A percentile compares a stretch with the other conserved stretches of the same genome.
Evolutionary conservation across 352 stramenopile genomes (phyloP).

Genomic region (Pythium graminicola): DNA sequence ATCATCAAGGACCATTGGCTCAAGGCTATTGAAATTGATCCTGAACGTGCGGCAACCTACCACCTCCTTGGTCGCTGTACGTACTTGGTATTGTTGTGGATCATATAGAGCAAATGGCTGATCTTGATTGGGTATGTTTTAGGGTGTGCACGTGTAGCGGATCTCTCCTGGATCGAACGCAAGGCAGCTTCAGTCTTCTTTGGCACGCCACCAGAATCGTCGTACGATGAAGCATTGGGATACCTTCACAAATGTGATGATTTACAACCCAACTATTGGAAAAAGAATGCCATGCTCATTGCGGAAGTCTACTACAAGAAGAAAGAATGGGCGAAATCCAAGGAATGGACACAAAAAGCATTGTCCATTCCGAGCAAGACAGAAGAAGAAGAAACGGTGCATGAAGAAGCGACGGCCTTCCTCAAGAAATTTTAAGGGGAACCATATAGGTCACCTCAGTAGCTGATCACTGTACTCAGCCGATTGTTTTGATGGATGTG

Average conservation of each 20-base stretch:
- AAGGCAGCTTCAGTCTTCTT: constrained; percentile 56
- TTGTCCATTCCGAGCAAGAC: constrained; percentile 47
- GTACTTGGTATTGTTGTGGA: too few species aligned
- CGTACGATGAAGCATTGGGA: constrained; percentile 56
- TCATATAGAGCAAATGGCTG: too few species aligned
- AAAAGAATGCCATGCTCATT: constrained; percentile 67
- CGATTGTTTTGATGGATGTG: too few species aligned
- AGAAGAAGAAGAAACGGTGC: constrained; percentile 49
- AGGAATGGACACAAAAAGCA: constrained; percentile 48
- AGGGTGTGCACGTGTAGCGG: constrained; percentile 68
- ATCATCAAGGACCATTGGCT: constrained; percentile 61
- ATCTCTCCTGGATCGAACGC: constrained; percentile 76
- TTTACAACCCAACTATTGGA: constrained; percentile 65
- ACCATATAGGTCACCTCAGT: too few species aligned
- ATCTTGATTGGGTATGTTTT: too few species aligned
- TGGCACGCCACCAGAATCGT: constrained; percentile 42
- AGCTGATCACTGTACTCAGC: too few species aligned
- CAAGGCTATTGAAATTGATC: constrained; percentile 65
- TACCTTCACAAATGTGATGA: constrained; percentile 50
- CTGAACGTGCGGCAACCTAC: constrained; percentile 47
- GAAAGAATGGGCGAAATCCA: constrained; percentile 28
- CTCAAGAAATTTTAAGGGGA: constrained; percentile 42
- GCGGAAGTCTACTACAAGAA: constrained; percentile 67
- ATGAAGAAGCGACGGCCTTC: constrained; percentile 32
- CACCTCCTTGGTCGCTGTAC: constrained; percentile 73